phyloP scores from a whole-genome alignment of 495 filamentous ascomycete genomes.

The Trypethelium eluteriae region DNA sequence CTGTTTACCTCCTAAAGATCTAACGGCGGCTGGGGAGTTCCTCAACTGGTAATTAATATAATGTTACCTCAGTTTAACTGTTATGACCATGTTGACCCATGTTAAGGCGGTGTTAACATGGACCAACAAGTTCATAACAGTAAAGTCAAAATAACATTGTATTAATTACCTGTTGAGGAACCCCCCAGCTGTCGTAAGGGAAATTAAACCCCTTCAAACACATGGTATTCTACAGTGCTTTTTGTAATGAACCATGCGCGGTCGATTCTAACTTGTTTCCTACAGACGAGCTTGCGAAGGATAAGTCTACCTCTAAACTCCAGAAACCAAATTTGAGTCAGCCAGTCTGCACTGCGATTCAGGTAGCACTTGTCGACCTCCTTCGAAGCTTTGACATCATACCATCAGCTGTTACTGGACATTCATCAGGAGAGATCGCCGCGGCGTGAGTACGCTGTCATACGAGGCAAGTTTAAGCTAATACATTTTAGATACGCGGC shows the following conservation, averaged over 20 bases:
- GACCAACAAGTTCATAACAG: no score
- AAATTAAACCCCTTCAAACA: no score
- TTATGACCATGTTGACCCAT: no score
- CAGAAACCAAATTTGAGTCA: slow-evolving; percentile 18
- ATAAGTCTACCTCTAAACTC: slow-evolving; percentile 21
- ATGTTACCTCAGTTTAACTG: no score
- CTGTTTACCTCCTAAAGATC: background rate
- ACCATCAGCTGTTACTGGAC: slow-evolving; percentile 44
- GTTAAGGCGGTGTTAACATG: no score
- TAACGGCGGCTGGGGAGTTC: no score
- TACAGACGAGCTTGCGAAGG: slow-evolving; percentile 19
- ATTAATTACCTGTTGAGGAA: no score
- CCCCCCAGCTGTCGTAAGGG: no score
- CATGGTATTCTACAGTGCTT: no score
- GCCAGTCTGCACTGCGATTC: slow-evolving; percentile 26
- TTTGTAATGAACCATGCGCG: no score
- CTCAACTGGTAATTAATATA: no score
- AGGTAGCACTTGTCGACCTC: slow-evolving; percentile 25
- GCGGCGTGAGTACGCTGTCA: slow-evolving; percentile 53
- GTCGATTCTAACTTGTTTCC: background rate
- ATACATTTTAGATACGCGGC: slow-evolving; percentile 22
- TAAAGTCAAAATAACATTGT: no score
- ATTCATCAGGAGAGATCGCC: slow-evolving; percentile 58
- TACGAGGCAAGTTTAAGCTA: slow-evolving; percentile 30
- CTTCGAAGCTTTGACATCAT: slow-evolving; percentile 29